Percentiles rank a stretch among this genome's conserved stretches.
Conservation (phyloP, 148 eudicot species). For the Arbutus unedo region DNA sequence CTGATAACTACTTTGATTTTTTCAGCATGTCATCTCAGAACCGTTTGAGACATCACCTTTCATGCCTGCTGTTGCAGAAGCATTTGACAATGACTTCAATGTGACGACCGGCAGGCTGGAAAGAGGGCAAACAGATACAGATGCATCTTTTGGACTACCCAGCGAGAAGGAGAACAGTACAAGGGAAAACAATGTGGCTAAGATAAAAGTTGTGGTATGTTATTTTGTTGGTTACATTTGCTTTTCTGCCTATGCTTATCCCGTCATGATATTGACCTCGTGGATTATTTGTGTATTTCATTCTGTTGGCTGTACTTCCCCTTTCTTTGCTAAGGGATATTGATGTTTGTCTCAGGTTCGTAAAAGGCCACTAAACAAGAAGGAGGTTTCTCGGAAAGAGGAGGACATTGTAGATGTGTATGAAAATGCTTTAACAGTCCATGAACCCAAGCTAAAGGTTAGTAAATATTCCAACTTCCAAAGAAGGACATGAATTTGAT, state of each 20-base stretch:
- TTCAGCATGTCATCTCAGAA: conserved; percentile 85
- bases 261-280: background rate
- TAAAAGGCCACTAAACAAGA: conserved; percentile 91
- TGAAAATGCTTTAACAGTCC: conserved; percentile 77
- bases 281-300: background rate
- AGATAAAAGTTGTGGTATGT: conserved; percentile 95
- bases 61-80: conserved; percentile 58
- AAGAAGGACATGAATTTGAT: conserved; percentile 9
- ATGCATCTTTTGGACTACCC: conserved; percentile 44
- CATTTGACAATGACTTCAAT: conserved; percentile 53
- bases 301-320: background rate
- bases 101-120: conserved; percentile 43
- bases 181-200: conserved; percentile 91
- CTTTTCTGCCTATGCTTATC: background rate
- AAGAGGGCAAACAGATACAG: conserved; percentile 55
- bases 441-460: conserved; percentile 96
- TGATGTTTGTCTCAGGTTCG: conserved; percentile 58
- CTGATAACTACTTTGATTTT: conserved; percentile 12
- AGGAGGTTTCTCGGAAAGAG: conserved; percentile 88
- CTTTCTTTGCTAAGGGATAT: background rate
- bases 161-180: conserved; percentile 59
- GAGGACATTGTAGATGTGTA: conserved; percentile 82
- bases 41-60: conserved; percentile 91
- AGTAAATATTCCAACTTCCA: conserved; percentile 6
- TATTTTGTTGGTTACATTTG: background rate